phyloP scores from a whole-genome alignment of 2,329 filamentous ascomycete species.

The Fusarium incarnatum region DNA sequence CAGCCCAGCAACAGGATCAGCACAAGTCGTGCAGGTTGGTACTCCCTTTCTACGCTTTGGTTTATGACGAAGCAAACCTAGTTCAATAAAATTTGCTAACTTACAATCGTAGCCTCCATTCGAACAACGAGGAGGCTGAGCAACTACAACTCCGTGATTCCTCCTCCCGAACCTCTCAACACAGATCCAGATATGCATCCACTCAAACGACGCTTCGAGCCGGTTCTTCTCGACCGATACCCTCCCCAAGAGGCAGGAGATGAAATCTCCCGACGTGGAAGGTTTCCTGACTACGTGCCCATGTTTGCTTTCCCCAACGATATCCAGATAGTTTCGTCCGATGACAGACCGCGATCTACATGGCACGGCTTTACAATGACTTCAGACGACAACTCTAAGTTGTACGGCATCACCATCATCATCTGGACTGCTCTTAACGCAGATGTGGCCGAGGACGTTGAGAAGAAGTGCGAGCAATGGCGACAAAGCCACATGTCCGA shows the following conservation, averaged over 20 bases:
- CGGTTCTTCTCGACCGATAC: conserved; percentile 94
- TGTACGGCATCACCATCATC: conserved; percentile 91
- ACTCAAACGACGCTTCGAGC: conserved; percentile 91
- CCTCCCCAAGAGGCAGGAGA: conserved; percentile 85
- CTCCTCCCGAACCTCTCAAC: conserved; percentile 89
- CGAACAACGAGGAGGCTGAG: conserved; percentile 90
- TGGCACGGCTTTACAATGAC: conserved; percentile 99
- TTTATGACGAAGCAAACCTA: not conserved
- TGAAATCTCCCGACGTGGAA: conserved; percentile 81
- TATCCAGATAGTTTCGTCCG: conserved; percentile 94
- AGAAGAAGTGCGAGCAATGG: conserved; percentile 85
- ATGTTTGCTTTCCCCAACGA: conserved; percentile 99
- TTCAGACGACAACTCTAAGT: conserved; percentile 86
- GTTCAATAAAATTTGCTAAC: conserved; percentile 45
- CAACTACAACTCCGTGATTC: conserved; percentile 98
- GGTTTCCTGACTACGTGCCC: conserved; percentile 95
- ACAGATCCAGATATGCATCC: conserved; percentile 95
- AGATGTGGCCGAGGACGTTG: conserved; percentile 84
- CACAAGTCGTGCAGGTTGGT: conserved; percentile 50
- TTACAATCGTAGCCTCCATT: conserved; percentile 61
- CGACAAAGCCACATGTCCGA: conserved; percentile 88
- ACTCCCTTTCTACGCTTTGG: not conserved
- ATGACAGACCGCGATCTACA: conserved; percentile 92
- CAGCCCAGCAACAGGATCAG: conserved; percentile 80
- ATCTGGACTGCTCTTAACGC: conserved; percentile 91